Evolutionary conservation across 805 yeast genomes (phyloP).

Genomic region (Diddensiella transvaalensis): DNA sequence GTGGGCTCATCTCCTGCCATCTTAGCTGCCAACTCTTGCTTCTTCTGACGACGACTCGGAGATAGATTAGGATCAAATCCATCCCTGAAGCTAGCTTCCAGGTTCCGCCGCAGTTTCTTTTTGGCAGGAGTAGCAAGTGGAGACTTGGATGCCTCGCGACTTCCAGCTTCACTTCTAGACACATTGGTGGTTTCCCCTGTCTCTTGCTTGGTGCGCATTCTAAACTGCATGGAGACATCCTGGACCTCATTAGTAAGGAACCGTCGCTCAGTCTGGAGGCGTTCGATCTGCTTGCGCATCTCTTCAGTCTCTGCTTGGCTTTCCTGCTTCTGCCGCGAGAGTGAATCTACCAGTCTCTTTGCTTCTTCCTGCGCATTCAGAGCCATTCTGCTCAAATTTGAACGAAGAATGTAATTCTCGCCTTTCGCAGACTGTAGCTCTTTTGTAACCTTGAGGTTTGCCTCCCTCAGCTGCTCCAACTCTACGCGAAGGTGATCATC

Average conservation of each 20-base stretch:
- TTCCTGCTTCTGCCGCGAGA: slow-evolving; percentile 16
- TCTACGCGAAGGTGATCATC: background rate
- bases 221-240: slow-evolving; percentile 24
- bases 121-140: slow-evolving; percentile 17
- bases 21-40: slow-evolving; percentile 3
- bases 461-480: slow-evolving; percentile 11
- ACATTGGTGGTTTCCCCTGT: no score
- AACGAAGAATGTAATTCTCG: slow-evolving; percentile 73
- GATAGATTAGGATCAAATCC: slow-evolving; percentile 27
- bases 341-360: slow-evolving; percentile 29
- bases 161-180: slow-evolving; percentile 11
- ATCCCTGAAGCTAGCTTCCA: slow-evolving; percentile 27
- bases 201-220: background rate
- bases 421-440: slow-evolving; percentile 61
- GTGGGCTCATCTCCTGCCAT: background rate
- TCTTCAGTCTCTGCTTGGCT: slow-evolving; percentile 33
- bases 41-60: slow-evolving; percentile 8
- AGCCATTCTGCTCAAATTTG: slow-evolving; percentile 47
- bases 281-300: slow-evolving; percentile 41
- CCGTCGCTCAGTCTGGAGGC: slow-evolving; percentile 52
- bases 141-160: slow-evolving; percentile 7
- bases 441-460: slow-evolving; percentile 28
- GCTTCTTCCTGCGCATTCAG: slow-evolving; percentile 25
- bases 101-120: slow-evolving; percentile 8
- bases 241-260: slow-evolving; percentile 50